phyloP scores from a whole-genome alignment of 768 basidiomycete genomes.

The Kwoniella sp. region DNA sequence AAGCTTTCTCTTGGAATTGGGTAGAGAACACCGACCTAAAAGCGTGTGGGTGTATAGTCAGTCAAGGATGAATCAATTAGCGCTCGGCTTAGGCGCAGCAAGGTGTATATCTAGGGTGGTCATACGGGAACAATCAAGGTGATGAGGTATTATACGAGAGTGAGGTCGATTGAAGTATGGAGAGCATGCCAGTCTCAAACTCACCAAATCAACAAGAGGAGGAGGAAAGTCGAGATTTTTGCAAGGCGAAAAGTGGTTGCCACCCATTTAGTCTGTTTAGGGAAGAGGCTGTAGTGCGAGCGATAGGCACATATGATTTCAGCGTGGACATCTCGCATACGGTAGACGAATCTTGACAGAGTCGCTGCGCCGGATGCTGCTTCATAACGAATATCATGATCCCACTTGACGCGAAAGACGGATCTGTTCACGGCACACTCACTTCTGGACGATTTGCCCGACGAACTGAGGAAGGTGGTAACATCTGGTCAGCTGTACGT shows the following conservation, averaged over 20 bases:
- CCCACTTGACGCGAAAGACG: too few species aligned
- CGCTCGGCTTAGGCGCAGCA: background rate
- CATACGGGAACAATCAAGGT: too few species aligned
- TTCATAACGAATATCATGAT: too few species aligned
- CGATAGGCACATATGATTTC: background rate
- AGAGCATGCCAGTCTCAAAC: conserved; percentile 8
- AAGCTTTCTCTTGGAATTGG: conserved; percentile 39
- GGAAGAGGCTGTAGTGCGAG: conserved; percentile 24
- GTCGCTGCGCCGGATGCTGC: too few species aligned
- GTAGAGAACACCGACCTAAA: conserved; percentile 43
- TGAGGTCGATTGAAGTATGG: too few species aligned
- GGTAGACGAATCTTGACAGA: too few species aligned
- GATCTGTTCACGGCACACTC: too few species aligned
- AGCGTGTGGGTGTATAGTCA: background rate
- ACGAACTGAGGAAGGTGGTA: conserved; percentile 26
- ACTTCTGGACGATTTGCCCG: conserved; percentile 47
- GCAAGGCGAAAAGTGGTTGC: conserved; percentile 32
- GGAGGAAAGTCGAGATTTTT: conserved; percentile 40
- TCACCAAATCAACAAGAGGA: conserved; percentile 47
- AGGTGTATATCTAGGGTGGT: too few species aligned
- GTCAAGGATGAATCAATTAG: background rate
- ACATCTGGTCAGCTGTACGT: background rate
- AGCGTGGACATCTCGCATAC: too few species aligned
- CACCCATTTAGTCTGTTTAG: conserved; percentile 34
- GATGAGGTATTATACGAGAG: too few species aligned